A percentile compares a stretch with the other conserved stretches of the same genome.
phyloP scores from a whole-genome alignment of 371 early-diverging fungal genomes.

The Apophysomyces sp. region DNA sequence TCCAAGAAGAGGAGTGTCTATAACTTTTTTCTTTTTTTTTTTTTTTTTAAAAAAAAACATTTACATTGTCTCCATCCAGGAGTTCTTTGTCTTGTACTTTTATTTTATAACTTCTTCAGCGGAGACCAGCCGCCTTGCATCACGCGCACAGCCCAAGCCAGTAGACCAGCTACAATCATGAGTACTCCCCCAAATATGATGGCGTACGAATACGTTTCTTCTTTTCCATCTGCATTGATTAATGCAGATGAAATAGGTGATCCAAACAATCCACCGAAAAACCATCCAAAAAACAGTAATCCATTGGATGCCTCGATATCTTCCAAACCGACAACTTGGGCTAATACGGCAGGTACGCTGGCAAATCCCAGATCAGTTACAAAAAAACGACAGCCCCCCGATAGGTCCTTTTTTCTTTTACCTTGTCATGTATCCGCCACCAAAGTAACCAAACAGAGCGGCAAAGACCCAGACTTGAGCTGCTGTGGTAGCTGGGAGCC shows the following conservation, averaged over 20 bases:
- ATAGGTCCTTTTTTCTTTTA: not conserved
- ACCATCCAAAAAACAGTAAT: conserved; percentile 53
- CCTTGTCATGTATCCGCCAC: conserved; percentile 60
- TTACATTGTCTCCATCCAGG: too few species aligned
- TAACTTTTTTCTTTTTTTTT: too few species aligned
- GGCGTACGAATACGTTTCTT: conserved; percentile 35
- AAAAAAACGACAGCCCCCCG: not conserved
- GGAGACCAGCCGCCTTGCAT: conserved; percentile 36
- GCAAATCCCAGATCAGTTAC: not conserved
- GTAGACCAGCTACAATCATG: conserved; percentile 31
- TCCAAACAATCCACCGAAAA: conserved; percentile 61
- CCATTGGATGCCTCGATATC: conserved; percentile 56
- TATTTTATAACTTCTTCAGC: conserved; percentile 20
- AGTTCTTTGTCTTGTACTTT: not conserved
- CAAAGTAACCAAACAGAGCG: conserved; percentile 53
- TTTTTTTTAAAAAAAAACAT: too few species aligned
- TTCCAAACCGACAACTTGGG: conserved; percentile 49
- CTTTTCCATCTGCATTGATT: conserved; percentile 44
- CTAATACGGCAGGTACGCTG: conserved; percentile 49
- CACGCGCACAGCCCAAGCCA: conserved; percentile 28
- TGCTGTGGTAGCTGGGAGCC: conserved; percentile 32
- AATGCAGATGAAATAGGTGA: conserved; percentile 47
- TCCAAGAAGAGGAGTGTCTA: too few species aligned
- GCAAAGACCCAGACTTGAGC: conserved; percentile 43
- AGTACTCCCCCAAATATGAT: conserved; percentile 43